Base-by-base conservation (phyloP, 2,329 filamentous ascomycete genomes). In the Nemania diffusa region DNA sequence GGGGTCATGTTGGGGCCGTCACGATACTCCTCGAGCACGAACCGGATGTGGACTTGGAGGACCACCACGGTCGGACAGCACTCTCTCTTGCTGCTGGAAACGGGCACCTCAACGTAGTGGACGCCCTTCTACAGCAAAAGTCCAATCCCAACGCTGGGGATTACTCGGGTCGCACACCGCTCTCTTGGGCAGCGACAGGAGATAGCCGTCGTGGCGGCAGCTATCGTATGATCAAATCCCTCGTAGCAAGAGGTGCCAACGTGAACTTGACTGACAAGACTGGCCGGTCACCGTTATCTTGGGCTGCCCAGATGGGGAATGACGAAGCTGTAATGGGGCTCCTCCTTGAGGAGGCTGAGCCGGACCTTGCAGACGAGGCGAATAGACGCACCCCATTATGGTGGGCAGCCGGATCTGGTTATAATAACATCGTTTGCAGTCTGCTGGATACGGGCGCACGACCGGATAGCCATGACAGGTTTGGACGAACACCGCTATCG, bases 201-300 rank as follows among this genome's bases (percentile, higher is more conserved):
- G 17, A 40, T 46, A 46, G n/a, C 22, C 44, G 5, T n/a, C 44
- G n/a, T 46, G 17, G 22, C 8, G n/a, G 44, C 8, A 46, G n/a
- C n/a, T n/a, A n/a, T n/a, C n/a, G 44, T 46, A 24, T 46, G 2
- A 11, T 46, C 11, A 20, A 24, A 24, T 17, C n/a, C n/a, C 44
- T 46, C 44, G 9, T 46, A n/a, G n/a, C 5, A n/a, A 17, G 6
- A 5, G 17, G n/a, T 24, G 44, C 44, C 3, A 6, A 13, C 3
- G n/a, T n/a, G 22, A 13, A 46, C n/a, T 5, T 11, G 3, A 3
- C 1, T 46, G 44, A 46, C 8, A 5, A 8, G 2, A 46, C 44
- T 46, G 44, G 44, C 44, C 44, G 44, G n/a, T 22, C 44, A 24
- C 44, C 44, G 20, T 46, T 46, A 46, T 46, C 44, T 24, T 46